Base-by-base conservation (phyloP, 805 yeast species). In the Cyberlindnera subsufficiens region DNA sequence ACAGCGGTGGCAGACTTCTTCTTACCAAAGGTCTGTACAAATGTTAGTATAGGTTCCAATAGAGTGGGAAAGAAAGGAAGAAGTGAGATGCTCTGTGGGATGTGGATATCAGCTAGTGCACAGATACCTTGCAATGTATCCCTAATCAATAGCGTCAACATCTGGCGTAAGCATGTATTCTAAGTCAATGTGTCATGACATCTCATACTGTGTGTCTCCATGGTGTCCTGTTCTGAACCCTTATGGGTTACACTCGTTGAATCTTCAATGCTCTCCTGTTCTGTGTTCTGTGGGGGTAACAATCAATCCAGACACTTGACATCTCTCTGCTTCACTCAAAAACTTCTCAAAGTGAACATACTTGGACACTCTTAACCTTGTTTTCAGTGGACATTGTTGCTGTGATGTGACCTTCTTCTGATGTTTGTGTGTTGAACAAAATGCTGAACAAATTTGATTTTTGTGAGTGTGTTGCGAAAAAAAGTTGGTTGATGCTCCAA, bases 1-100 rank as follows among this genome's bases (percentile, higher is more conserved):
- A 93, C 99, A 69, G 99, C 99, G 67, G 99, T 93, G 69, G 99
- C 99, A 71, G 96, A 86, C 82, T 86, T 93, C 91, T 93, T 93
- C 82, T 91, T 93, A 78, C 99, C 99, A 78, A 93, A 93, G 75
- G 98, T 93, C 96, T 90, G 72, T 42, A 61, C 13, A 22, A 50
- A 53, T 42, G 59, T 54, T 58, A 55, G 61, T 55, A 56, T 29
- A 30, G 14, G 1, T 22, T 38, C 16, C 18, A 9, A 8, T 61
- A 56, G 52, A 16, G 20, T 15, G 13, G 11, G 13, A 15, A 15
- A 15, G 32, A 15, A 16, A 19, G 8, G 11, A 22, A 3, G 10
- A 9, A 9, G 27, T 22, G 27, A 22, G 27, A 22, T 22, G 27
- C 10, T 9, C 11, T 22, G 11, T 22, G 25, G 27, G 25, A 29